Conservation (phyloP, 2,329 filamentous ascomycete genomes). For the Microthyrium microscopicum region DNA sequence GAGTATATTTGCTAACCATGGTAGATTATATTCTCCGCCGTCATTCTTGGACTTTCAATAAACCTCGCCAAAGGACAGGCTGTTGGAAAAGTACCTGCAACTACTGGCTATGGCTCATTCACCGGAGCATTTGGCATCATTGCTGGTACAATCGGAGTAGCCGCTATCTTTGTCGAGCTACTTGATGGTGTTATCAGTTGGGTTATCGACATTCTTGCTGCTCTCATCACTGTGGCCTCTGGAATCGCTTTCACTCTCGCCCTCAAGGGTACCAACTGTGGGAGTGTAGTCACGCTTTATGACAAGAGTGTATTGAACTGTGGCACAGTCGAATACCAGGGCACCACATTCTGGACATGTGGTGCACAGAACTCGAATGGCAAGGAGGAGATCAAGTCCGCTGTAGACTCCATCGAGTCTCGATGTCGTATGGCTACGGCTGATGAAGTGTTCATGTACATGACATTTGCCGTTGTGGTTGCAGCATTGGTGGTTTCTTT, state of each 20-base stretch:
- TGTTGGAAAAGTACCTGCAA: slow-evolving; percentile 10
- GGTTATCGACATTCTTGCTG: slow-evolving; percentile 11
- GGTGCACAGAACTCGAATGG: too few relatives aligned
- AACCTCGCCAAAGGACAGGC: slow-evolving; percentile 12
- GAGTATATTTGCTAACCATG: too few relatives aligned
- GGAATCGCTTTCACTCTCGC: slow-evolving; percentile 10
- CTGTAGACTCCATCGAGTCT: too few relatives aligned
- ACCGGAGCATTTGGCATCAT: slow-evolving; percentile 13
- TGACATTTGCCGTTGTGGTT: too few relatives aligned
- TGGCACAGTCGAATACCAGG: too few relatives aligned
- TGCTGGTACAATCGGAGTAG: slow-evolving; percentile 12
- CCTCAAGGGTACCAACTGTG: not conserved
- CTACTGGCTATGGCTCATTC: slow-evolving; percentile 13
- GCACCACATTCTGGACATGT: too few relatives aligned
- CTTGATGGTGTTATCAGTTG: slow-evolving; percentile 11
- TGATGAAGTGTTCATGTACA: too few relatives aligned
- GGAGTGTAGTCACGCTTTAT: too few relatives aligned
- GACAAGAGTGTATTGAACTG: too few relatives aligned
- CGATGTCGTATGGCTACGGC: too few relatives aligned
- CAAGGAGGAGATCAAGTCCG: too few relatives aligned
- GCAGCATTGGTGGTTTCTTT: too few relatives aligned
- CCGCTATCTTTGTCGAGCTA: slow-evolving; percentile 11
- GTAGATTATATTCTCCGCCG: slow-evolving; percentile 13
- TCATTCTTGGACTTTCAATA: slow-evolving; percentile 15
- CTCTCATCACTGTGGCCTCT: slow-evolving; percentile 12